Percentiles rank a stretch among this genome's conserved stretches.
Evolutionary conservation across 2,329 filamentous ascomycete genomes (phyloP).

Genomic region (Ophiocordyceps robertsii): DNA sequence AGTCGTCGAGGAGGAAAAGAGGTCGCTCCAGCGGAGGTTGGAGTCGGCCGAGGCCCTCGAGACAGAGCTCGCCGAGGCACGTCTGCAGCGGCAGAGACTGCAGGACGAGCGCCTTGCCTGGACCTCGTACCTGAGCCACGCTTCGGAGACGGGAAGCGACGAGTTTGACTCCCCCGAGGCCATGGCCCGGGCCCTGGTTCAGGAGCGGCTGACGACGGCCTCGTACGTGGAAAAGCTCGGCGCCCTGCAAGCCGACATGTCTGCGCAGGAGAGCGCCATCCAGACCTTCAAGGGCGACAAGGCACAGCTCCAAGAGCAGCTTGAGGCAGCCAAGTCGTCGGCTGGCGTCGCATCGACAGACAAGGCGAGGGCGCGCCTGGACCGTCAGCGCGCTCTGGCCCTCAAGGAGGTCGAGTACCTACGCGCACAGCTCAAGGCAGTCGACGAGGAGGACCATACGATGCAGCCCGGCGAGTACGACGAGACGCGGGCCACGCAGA

Average conservation of each 20-base stretch:
- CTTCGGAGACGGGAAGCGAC: slow-evolving; percentile 44
- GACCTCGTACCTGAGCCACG: slow-evolving; percentile 69
- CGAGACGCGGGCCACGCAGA: slow-evolving; percentile 56
- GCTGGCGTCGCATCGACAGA: slow-evolving; percentile 38
- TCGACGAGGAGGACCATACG: slow-evolving; percentile 78
- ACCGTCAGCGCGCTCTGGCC: slow-evolving; percentile 73
- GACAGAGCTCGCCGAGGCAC: slow-evolving; percentile 63
- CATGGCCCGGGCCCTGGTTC: slow-evolving; percentile 70
- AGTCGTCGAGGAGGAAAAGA: slow-evolving; percentile 90
- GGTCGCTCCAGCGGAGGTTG: slow-evolving; percentile 63
- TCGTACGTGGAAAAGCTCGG: slow-evolving; percentile 73
- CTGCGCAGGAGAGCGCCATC: slow-evolving; percentile 64
- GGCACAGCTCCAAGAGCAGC: slow-evolving; percentile 46
- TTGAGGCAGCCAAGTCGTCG: slow-evolving; percentile 53
- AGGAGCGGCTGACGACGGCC: slow-evolving; percentile 68
- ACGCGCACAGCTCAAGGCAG: slow-evolving; percentile 77
- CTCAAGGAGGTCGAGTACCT: slow-evolving; percentile 91
- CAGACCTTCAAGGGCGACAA: slow-evolving; percentile 60
- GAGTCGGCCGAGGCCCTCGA: slow-evolving; percentile 62
- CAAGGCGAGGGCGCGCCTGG: slow-evolving; percentile 60
- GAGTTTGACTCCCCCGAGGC: slow-evolving; percentile 83
- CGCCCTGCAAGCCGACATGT: slow-evolving; percentile 61
- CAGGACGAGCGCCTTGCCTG: slow-evolving; percentile 82
- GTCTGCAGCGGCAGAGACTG: slow-evolving; percentile 70
- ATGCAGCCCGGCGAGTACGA: slow-evolving; percentile 73